Base-by-base conservation (phyloP, 495 filamentous ascomycete species). In the Monascus purpureus region DNA sequence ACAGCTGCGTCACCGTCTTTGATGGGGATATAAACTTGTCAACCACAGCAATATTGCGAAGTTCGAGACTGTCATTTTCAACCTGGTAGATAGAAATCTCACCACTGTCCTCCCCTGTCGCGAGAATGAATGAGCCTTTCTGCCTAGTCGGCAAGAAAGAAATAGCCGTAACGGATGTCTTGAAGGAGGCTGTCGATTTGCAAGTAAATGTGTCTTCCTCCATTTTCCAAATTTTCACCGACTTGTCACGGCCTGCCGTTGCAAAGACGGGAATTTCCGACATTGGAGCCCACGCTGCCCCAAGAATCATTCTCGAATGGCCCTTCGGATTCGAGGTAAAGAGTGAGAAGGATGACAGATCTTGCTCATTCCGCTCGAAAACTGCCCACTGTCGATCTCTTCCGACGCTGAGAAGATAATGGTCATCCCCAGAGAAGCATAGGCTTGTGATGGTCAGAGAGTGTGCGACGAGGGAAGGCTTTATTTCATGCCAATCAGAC, bases 341-440 rank as follows among this genome's bases (percentile, higher is more conserved):
- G 2, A 78, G 55, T 25, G 49, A 57, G 36, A 80, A 93, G 0
- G 38, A 48, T 2, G 50, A 61, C 6, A 50, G 47, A 7, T 57
- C 52, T 19, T 41, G 36, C 8, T 49, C 46, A 23, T 45, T 46
- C 26, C 70, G 59, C 37, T 72, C 50, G 42, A 83, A 96, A 6
- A 96, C 62, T 1, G 71, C 75, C 88, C 88, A 96, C 49, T 86
- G 81, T 23, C 90, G 61, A 47, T 99, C 90, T 36, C 92, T 68
- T 2, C 88, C 88, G 8, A 94, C 87, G 42, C 86, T 94, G 4
- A 96, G 62, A 12, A 99, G 55, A 26, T 69, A 75, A 9, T 50
- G 40, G 43, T 88, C 86, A 41, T 88, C 75, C 2, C 56, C 47
- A 2, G 80, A 82, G 50, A 96, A 99, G 14, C 70, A 58, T 20